Evolutionary conservation across 2,329 filamentous ascomycete genomes (phyloP), one percentile per base, ranked within the genome.

Genomic region (Lomentospora prolificans): DNA sequence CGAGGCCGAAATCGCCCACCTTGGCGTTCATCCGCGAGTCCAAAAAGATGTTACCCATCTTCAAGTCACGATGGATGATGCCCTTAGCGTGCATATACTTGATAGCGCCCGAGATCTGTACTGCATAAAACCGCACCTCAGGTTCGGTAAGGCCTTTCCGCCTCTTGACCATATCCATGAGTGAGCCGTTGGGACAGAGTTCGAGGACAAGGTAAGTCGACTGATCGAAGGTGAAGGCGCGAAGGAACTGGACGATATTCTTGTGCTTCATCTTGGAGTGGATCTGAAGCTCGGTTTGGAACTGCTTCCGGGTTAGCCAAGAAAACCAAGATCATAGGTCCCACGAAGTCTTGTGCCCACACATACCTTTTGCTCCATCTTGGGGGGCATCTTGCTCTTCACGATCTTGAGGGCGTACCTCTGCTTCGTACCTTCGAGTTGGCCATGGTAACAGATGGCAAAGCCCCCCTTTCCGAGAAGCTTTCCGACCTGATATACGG

Each of bases 151-250:
- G 77, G 55, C 87, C 90, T 67, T 89, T 94, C 63, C 94, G 81
- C 64, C 88, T 89, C 73, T 95, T 95, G 60, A 97, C 89, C 85
- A 96, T 95, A 67, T 97, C 94, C 84, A 96, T 96, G 17, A 99
- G 81, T 19, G 91, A 96, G 50, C 94, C 94, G 67, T 97, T 97
- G 55, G 90, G 86, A 69, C 94, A 99, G 48, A 99, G 76, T 68
- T 99, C 92, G 27, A 99, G 79, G 50, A 97, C 88, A 51, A 99
- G 87, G 64, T 95, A 99, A 57, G 94, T 97, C 68, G 86, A 91
- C 60, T 82, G 85, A 61, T 90, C 80, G 69, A 91, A 95, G 10
- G 91, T 87, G 67, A 99, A 99, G 31, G 94, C 94, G 63, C 92
- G 85, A 64, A 95, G 84, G 69, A 99, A 99, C 63, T 92, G 87